phyloP scores from a whole-genome alignment of 225 moss, liverwort and hornwort species.

The Climacium dendroides region DNA sequence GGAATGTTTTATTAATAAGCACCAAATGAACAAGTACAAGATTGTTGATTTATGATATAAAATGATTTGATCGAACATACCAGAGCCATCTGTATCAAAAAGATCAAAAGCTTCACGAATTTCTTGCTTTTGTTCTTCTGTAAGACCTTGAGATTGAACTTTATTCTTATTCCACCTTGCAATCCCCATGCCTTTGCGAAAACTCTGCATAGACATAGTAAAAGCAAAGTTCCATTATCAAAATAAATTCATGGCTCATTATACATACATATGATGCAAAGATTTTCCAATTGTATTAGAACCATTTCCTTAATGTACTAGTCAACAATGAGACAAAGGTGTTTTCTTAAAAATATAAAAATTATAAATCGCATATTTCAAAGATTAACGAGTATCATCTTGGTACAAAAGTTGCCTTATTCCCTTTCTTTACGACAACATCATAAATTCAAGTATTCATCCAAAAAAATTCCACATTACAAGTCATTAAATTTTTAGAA shows the following conservation, averaged over 20 bases:
- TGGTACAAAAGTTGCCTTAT: accelerated
- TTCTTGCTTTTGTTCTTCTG: slow-evolving; percentile 86
- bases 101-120: slow-evolving; percentile 94
- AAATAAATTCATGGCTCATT: too few relatives aligned
- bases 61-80: slow-evolving; percentile 7
- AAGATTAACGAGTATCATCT: not conserved
- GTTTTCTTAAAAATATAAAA: not conserved
- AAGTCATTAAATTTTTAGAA: not conserved
- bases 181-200: slow-evolving; percentile 47
- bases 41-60: not conserved
- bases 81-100: slow-evolving; percentile 88
- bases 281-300: not conserved
- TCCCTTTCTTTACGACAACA: not conserved
- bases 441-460: too few relatives aligned
- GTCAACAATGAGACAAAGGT: not conserved
- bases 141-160: slow-evolving; percentile 49
- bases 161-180: slow-evolving; percentile 55
- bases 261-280: not conserved
- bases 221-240: not conserved
- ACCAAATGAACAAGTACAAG: not conserved
- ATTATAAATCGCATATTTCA: not conserved
- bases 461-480: too few relatives aligned
- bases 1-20: not conserved
- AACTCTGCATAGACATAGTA: slow-evolving; percentile 46
- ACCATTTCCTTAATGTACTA: not conserved